A percentile compares a stretch with the other conserved stretches of the same genome.
phyloP scores from a whole-genome alignment of 129 eudicot genomes.

The Flaveria bidentis region DNA sequence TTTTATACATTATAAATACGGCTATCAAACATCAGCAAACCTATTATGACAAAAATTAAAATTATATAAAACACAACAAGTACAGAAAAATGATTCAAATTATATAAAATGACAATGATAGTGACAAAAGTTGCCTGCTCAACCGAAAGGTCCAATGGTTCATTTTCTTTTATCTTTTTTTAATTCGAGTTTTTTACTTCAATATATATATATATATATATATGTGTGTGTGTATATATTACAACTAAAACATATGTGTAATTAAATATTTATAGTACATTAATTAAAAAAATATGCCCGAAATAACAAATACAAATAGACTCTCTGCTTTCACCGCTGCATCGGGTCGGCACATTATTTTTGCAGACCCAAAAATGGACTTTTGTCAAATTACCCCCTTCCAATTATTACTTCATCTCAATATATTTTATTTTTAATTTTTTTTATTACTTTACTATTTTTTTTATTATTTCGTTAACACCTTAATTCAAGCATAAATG shows the following conservation, averaged over 20 bases:
- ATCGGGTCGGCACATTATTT: not conserved
- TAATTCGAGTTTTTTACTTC: not conserved
- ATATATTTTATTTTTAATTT: not conserved
- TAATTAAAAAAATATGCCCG: not conserved
- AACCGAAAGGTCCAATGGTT: conserved; percentile 29
- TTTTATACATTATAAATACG: conserved; percentile 1
- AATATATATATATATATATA: not conserved
- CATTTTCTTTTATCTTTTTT: not conserved
- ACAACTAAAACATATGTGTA: not conserved
- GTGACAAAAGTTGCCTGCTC: conserved; percentile 43
- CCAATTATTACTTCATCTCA: conserved; percentile 1
- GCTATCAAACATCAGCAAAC: conserved; percentile 1
- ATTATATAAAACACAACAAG: conserved; percentile 22
- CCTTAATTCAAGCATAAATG: not conserved
- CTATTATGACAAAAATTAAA: not conserved
- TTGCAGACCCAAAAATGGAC: not conserved
- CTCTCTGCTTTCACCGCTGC: not conserved
- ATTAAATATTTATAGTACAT: not conserved
- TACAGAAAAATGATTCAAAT: conserved; percentile 14
- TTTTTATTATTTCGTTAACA: not conserved
- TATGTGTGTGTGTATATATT: no score
- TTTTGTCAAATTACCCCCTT: conserved; percentile 7
- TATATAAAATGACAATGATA: conserved; percentile 29
- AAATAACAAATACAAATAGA: not conserved
- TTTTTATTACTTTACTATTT: not conserved